These are phyloP conservation scores for Blastocystis sp. DNA, from an alignment of 352 stramenopile genomes.

Conservation along the genomic window DNA sequence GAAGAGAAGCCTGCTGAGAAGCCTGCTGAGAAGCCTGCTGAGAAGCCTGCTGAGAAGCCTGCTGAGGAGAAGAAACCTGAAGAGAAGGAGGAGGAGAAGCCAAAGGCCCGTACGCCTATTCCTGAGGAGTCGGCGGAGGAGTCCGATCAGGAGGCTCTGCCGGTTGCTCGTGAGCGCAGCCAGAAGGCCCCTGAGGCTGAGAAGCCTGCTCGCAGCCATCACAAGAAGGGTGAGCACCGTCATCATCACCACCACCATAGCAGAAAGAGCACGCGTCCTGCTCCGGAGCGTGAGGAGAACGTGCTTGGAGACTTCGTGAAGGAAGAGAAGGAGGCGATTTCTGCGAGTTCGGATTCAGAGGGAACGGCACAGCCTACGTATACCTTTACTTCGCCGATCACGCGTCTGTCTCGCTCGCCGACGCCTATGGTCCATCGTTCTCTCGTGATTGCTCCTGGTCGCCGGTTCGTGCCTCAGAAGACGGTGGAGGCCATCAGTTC, in stretches of 20 bases:
- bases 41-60: not conserved
- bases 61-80: constrained; percentile 1
- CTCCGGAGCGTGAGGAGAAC: not conserved
- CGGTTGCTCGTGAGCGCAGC: not conserved
- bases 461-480: constrained; percentile 9
- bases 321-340: constrained; percentile 42
- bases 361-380: not conserved
- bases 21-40: not conserved
- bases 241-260: not conserved
- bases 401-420: constrained; percentile 15
- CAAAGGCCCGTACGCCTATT: not conserved
- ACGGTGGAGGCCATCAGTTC: not conserved
- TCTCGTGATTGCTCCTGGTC: not conserved
- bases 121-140: not conserved
- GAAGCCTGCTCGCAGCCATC: not conserved
- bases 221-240: not conserved
- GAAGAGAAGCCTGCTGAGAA: constrained; percentile 28
- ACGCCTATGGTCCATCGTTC: constrained; percentile 1
- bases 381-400: constrained; percentile 38
- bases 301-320: constrained; percentile 33
- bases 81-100: not conserved
- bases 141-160: not conserved
- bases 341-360: not conserved
- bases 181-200: not conserved
- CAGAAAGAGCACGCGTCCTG: not conserved